Base-by-base conservation (phyloP, 2,329 filamentous ascomycete genomes). In the Hymenoscyphus linearis region DNA sequence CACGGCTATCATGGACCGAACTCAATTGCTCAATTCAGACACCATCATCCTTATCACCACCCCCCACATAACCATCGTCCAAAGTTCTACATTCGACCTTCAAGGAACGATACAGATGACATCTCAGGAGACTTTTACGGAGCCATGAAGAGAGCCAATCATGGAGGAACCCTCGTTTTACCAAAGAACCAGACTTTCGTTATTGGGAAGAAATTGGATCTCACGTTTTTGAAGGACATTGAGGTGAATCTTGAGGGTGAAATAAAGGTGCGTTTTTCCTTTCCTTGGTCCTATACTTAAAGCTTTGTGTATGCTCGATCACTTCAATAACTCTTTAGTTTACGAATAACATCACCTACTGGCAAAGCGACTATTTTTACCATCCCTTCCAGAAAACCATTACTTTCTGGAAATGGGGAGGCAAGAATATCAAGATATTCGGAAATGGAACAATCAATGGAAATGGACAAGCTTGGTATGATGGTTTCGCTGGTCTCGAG, bases 331-430 rank as follows among this genome's bases (percentile, higher is more conserved):
- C 9, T 22, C 14, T 16, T 78, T 53, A 76, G 62, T 89, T 89
- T 74, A 83, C 81, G 60, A 79, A 85, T 57, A 83, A 89, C 70
- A 85, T 84, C 4, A 80, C 84, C 65, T 89, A 88, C 74, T 89
- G 87, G 87, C 78, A 80, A 71, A 72, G 70, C 31, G 80, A 81
- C 67, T 74, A 80, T 68, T 81, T 80, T 69, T 80, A 77, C 63
- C 79, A 80, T 58, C 73, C 73, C 10, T 81, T 80, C 69, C 79
- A 81, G 61, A 79, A 79, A 64, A 83, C 79, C 2, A 81, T 86
- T 60, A 83, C 83, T 60, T 86, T 86, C 68, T 86, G 82, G 80
- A 81, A 84, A 57, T 87, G 83, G 83, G 83, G 84, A 60, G 84
- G 85, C 12, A 78, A 82, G 64, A 76, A 85, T 64, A 82, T 87